A percentile compares a stretch with the other conserved stretches of the same genome.
Evolutionary conservation across 2,329 filamentous ascomycete species (phyloP).

Genomic region (Aspergillus texensis): DNA sequence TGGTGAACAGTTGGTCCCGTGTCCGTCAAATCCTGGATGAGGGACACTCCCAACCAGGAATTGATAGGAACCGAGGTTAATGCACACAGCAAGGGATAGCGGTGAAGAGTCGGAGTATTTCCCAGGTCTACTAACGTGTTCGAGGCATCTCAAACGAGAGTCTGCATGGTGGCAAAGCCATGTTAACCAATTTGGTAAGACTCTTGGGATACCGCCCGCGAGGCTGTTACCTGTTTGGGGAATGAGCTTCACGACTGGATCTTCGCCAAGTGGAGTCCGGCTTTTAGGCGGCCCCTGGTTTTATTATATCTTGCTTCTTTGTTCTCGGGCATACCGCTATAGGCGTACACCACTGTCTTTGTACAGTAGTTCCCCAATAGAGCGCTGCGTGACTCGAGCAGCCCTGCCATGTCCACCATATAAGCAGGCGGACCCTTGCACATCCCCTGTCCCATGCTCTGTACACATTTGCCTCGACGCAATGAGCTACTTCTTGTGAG

Average conservation of each 20-base stretch:
- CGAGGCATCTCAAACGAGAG: too few relatives aligned
- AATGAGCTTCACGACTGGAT: neutral
- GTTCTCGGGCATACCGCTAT: neutral
- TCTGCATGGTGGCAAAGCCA: neutral
- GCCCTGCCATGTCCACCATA: neutral
- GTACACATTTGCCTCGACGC: neutral
- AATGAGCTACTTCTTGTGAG: neutral
- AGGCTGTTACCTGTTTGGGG: conserved; percentile 4
- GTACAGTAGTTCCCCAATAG: neutral
- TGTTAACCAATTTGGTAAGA: neutral
- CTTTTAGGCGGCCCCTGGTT: neutral
- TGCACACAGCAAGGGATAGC: neutral
- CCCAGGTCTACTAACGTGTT: too few relatives aligned
- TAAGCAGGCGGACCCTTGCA: neutral
- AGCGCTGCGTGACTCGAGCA: neutral
- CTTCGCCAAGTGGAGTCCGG: neutral
- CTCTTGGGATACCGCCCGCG: neutral
- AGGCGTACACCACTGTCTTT: neutral
- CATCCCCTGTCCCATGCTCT: neutral
- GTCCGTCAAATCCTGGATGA: conserved; percentile 48
- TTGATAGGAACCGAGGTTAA: conserved; percentile 38
- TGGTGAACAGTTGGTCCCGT: conserved; percentile 41
- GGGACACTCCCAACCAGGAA: conserved; percentile 42
- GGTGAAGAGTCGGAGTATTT: neutral
- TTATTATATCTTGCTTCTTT: neutral